These are phyloP conservation scores for Oryza brachyantha DNA, from an alignment of 176 grass and related monocot species.

Conservation along the genomic window DNA sequence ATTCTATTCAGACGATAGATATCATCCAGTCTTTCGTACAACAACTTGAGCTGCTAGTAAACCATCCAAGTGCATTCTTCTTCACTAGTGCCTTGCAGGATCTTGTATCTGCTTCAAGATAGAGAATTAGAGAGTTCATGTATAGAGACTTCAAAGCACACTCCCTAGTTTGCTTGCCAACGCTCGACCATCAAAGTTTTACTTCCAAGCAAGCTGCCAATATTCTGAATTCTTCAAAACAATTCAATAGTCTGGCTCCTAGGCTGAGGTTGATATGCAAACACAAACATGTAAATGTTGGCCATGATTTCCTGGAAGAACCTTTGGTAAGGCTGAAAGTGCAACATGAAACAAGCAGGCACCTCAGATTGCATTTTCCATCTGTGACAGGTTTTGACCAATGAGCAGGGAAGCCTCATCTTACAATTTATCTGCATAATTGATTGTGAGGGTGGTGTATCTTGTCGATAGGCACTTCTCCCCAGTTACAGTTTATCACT, in stretches of 20 bases:
- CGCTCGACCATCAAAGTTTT: conserved; percentile 5
- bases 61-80: conserved; percentile 28
- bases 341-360: neutral
- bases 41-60: conserved; percentile 16
- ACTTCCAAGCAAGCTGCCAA: neutral
- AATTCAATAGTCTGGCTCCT: neutral
- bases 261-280: neutral
- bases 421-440: conserved; percentile 5
- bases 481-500: neutral
- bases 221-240: neutral
- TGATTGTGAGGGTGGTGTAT: neutral
- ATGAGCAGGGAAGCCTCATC: conserved; percentile 10
- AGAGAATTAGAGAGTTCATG: neutral
- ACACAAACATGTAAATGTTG: neutral
- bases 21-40: neutral
- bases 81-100: conserved; percentile 10
- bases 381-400: neutral
- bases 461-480: conserved; percentile 9
- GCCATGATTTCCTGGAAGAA: conserved; percentile 15
- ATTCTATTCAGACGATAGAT: conserved; percentile 12
- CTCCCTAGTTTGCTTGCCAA: conserved; percentile 2
- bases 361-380: conserved; percentile 4
- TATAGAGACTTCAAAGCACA: neutral
- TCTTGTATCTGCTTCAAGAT: neutral
- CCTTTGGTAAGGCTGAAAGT: conserved; percentile 5